phyloP scores from a whole-genome alignment of 306 rosid genomes.

The Prinsepia uniflora region DNA sequence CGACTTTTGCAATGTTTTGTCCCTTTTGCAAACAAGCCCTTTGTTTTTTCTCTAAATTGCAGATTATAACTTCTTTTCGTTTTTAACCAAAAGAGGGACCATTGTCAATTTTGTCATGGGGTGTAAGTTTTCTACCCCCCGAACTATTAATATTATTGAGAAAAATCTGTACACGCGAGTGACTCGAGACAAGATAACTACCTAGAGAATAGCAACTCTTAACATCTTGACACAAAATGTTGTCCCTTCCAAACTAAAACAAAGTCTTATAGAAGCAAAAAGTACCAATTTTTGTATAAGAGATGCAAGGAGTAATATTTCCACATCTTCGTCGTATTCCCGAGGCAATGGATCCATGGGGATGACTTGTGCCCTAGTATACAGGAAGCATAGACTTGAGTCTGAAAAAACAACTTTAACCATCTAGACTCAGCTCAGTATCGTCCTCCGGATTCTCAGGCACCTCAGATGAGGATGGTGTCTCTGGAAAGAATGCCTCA shows the following conservation, averaged over 20 bases:
- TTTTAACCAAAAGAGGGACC: too few species aligned
- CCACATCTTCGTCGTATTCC: conserved; percentile 2
- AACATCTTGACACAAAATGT: background rate
- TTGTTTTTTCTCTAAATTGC: background rate
- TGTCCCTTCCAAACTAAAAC: too few species aligned
- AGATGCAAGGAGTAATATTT: conserved; percentile 4
- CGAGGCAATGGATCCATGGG: background rate
- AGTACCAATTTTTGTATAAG: background rate
- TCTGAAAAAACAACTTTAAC: background rate
- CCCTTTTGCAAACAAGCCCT: background rate
- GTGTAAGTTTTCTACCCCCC: too few species aligned
- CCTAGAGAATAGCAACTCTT: too few species aligned
- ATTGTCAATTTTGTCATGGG: too few species aligned
- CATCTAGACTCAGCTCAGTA: conserved; percentile 13
- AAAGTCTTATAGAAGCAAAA: background rate
- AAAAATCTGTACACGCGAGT: too few species aligned
- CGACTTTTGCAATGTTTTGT: background rate
- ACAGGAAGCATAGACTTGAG: background rate
- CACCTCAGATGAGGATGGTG: conserved; percentile 18
- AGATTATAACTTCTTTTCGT: background rate
- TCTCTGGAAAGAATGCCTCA: conserved; percentile 38
- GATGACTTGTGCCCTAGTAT: background rate
- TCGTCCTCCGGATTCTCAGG: conserved; percentile 21
- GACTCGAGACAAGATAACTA: too few species aligned
- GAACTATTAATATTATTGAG: too few species aligned